A percentile compares a stretch with the other conserved stretches of the same genome.
phyloP scores from a whole-genome alignment of 2,329 filamentous ascomycete species.

The Aspergillus sp. region DNA sequence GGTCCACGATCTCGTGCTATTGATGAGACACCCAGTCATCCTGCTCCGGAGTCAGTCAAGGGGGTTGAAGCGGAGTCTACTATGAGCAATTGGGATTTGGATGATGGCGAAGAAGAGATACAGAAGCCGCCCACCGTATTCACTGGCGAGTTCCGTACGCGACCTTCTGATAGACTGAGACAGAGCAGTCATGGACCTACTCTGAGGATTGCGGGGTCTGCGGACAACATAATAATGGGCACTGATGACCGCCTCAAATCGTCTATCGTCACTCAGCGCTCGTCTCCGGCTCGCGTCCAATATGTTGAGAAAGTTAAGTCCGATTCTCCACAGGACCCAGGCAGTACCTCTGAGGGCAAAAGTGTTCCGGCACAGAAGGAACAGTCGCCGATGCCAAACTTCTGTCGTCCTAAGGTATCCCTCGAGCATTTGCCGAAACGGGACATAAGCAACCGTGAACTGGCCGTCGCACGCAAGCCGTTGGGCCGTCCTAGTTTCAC shows the following conservation, averaged over 20 bases:
- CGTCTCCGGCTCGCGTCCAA: background rate
- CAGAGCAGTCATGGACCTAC: conserved; percentile 13
- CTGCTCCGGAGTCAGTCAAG: background rate
- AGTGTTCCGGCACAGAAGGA: background rate
- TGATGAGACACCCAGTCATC: background rate
- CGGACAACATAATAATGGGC: conserved; percentile 22
- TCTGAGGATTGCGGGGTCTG: conserved; percentile 20
- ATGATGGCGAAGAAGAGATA: conserved; percentile 25
- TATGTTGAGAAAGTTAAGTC: background rate
- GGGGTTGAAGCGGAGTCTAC: background rate
- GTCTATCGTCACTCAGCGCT: background rate
- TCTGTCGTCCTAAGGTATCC: conserved; percentile 7
- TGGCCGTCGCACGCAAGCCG: conserved; percentile 8
- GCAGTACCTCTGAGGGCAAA: background rate
- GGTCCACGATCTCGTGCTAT: conserved; percentile 4
- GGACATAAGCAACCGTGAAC: conserved; percentile 7
- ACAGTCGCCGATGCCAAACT: background rate
- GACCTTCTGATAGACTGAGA: conserved; percentile 2
- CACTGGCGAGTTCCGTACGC: conserved; percentile 18
- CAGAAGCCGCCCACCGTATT: conserved; percentile 18
- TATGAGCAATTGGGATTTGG: conserved; percentile 8
- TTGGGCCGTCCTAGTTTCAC: conserved; percentile 2
- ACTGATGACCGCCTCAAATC: background rate
- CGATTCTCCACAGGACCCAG: background rate
- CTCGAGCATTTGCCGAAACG: conserved; percentile 6